Evolutionary conservation across 2,329 filamentous ascomycete genomes (phyloP).

Genomic region (Didymella lethalis): DNA sequence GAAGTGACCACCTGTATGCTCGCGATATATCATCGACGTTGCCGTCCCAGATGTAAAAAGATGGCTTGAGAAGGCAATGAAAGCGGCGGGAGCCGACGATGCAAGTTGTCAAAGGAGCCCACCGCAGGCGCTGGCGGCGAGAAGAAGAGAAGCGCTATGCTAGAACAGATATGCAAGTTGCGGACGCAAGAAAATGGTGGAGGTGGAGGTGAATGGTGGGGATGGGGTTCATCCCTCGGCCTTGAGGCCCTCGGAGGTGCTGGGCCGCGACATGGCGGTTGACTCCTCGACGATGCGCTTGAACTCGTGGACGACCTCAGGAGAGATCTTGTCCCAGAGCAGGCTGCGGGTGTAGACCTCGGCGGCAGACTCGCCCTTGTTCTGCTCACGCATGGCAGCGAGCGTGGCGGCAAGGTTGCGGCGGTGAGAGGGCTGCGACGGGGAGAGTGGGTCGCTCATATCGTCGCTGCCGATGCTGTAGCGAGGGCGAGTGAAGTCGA

Average conservation of each 20-base stretch:
- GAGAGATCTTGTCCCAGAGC: constrained; percentile 92
- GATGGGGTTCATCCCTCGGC: constrained; percentile 38
- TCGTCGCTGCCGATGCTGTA: constrained; percentile 60
- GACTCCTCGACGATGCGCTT: constrained; percentile 87
- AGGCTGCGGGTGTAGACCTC: constrained; percentile 93
- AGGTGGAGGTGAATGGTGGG: constrained; percentile 1
- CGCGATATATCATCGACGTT: constrained; percentile 41
- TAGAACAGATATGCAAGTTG: constrained; percentile 43
- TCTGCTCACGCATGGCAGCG: constrained; percentile 75
- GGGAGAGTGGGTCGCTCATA: constrained; percentile 48
- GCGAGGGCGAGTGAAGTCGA: constrained; percentile 68
- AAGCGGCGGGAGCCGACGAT: constrained; percentile 41
- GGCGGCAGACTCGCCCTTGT: constrained; percentile 74
- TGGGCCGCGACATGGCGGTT: constrained; percentile 53
- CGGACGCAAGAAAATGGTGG: constrained; percentile 32
- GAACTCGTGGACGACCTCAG: constrained; percentile 91
- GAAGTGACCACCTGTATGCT: constrained; percentile 41
- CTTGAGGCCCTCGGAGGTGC: constrained; percentile 46
- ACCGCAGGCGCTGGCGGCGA: constrained; percentile 25
- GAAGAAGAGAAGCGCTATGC: constrained; percentile 48
- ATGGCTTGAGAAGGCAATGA: constrained; percentile 35
- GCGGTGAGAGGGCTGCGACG: constrained; percentile 63
- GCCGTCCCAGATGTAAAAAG: constrained; percentile 44
- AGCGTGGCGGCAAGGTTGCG: constrained; percentile 83
- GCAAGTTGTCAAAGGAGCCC: constrained; percentile 39